A percentile compares a stretch with the other conserved stretches of the same genome.
phyloP scores from a whole-genome alignment of 129 eudicot species.

The Rutidosis leptorrhynchoides region DNA sequence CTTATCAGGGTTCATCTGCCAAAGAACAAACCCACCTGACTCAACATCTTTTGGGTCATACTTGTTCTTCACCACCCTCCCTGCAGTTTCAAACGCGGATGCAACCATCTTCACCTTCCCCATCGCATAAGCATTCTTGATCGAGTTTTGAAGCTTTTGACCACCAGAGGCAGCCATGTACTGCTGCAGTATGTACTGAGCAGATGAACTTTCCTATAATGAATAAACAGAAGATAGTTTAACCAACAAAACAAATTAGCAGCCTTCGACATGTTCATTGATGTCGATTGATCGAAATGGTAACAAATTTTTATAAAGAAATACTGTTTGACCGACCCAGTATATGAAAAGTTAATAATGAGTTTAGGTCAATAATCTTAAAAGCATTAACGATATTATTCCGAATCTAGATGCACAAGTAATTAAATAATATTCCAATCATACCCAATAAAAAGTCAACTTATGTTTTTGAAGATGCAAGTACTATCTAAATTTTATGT shows the following conservation, averaged over 20 bases:
- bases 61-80: constrained; percentile 52
- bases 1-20: constrained; percentile 95
- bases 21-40: constrained; percentile 71
- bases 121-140: constrained; percentile 78
- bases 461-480: constrained; percentile 2
- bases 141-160: constrained; percentile 60
- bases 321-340: not conserved
- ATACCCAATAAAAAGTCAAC: constrained; percentile 21
- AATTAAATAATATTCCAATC: not conserved
- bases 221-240: not conserved
- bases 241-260: not conserved
- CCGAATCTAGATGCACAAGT: constrained; percentile 21
- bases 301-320: not conserved
- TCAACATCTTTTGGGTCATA: constrained; percentile 52
- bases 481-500: not conserved
- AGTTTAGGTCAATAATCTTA: not conserved
- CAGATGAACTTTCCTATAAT: constrained; percentile 76
- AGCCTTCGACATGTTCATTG: constrained; percentile 14
- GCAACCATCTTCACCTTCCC: constrained; percentile 82
- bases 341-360: constrained; percentile 1
- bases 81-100: constrained; percentile 74
- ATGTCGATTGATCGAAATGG: not conserved
- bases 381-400: constrained; percentile 7
- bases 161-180: constrained; percentile 87
- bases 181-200: constrained; percentile 87